Conservation (phyloP, 495 filamentous ascomycete genomes). For the Tuber brumale region DNA sequence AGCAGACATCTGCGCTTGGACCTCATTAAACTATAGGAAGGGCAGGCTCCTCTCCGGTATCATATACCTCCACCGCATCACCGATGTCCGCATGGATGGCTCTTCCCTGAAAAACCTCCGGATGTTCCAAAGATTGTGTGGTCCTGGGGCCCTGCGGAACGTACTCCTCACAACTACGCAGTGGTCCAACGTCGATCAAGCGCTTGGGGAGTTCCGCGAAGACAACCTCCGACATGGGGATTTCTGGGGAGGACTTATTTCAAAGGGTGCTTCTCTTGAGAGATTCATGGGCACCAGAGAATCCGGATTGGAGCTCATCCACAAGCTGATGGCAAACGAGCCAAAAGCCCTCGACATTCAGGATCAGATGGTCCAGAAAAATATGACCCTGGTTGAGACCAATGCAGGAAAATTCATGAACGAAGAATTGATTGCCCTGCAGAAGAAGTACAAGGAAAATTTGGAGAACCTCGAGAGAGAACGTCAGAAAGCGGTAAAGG, state of each 20-base stretch:
- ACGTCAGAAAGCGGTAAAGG: conserved; percentile 31
- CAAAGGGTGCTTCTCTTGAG: conserved; percentile 31
- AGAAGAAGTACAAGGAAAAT: conserved; percentile 23
- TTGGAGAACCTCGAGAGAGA: conserved; percentile 21
- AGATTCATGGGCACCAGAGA: conserved; percentile 38
- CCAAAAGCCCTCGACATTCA: conserved; percentile 42
- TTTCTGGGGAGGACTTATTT: conserved; percentile 46
- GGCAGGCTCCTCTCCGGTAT: conserved; percentile 41
- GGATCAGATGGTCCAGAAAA: conserved; percentile 42
- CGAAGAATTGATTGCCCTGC: conserved; percentile 32
- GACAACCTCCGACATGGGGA: not conserved
- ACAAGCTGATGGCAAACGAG: conserved; percentile 14
- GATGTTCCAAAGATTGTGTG: conserved; percentile 48
- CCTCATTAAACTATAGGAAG: conserved; percentile 36
- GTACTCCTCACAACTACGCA: conserved; percentile 48
- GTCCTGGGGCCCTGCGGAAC: conserved; percentile 39
- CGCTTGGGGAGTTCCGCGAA: conserved; percentile 25
- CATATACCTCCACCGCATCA: conserved; percentile 49
- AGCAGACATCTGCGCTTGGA: conserved; percentile 40
- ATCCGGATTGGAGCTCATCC: conserved; percentile 42
- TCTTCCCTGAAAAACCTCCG: conserved; percentile 44
- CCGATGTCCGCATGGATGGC: conserved; percentile 43
- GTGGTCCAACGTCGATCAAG: conserved; percentile 42
- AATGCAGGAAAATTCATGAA: conserved; percentile 41
- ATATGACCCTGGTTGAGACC: conserved; percentile 42